Evolutionary conservation across 139 green algal species (phyloP).

Genomic region (Chlorella ohadii): DNA sequence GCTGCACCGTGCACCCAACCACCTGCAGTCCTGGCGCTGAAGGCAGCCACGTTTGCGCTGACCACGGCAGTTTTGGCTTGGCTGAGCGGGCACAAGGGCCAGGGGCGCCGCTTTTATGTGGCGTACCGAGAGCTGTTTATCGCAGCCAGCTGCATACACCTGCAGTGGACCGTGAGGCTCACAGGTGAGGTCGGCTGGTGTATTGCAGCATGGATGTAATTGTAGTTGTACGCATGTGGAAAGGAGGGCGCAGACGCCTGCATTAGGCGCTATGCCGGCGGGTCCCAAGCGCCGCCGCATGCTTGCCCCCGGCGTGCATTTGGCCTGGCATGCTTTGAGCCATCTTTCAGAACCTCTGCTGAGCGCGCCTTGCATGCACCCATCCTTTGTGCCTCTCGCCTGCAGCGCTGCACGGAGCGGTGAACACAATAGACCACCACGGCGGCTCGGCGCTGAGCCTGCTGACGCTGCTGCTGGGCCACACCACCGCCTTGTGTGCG

Average conservation of each 20-base stretch:
- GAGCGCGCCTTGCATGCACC: neutral
- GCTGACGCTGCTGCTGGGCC: neutral
- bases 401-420: conserved; percentile 3
- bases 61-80: neutral
- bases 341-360: neutral
- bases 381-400: neutral
- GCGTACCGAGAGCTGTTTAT: neutral
- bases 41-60: neutral
- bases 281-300: too few relatives aligned
- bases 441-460: neutral
- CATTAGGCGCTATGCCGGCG: too few relatives aligned
- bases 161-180: neutral
- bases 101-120: neutral
- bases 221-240: neutral
- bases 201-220: too few relatives aligned
- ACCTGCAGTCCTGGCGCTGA: neutral
- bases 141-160: neutral
- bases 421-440: conserved; percentile 12
- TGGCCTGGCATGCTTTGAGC: neutral
- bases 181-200: neutral
- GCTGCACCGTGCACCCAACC: too few relatives aligned
- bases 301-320: too few relatives aligned
- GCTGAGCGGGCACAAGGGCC: neutral
- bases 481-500: neutral
- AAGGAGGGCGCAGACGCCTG: too few relatives aligned